These are phyloP conservation scores for Talaromyces funiculosus DNA, from an alignment of 2,329 filamentous ascomycete genomes.

Conservation along the genomic window DNA sequence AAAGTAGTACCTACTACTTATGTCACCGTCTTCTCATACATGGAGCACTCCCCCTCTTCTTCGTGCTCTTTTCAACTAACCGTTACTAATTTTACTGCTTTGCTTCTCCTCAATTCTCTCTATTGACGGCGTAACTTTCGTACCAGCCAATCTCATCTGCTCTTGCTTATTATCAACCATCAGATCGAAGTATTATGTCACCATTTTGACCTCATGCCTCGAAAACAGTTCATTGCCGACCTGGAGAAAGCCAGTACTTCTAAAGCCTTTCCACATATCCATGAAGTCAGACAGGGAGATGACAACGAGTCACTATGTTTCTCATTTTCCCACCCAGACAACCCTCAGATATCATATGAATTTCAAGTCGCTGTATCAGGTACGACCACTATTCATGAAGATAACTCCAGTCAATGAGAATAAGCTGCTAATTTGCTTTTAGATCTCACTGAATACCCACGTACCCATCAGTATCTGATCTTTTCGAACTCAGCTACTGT, in stretches of 20 bases:
- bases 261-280: slow-evolving; percentile 45
- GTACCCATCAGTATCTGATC: slow-evolving; percentile 52
- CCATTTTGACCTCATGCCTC: slow-evolving; percentile 50
- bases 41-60: not conserved
- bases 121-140: not conserved
- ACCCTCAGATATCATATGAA: slow-evolving; percentile 22
- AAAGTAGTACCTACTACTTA: not conserved
- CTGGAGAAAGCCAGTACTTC: slow-evolving; percentile 37
- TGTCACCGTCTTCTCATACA: not conserved
- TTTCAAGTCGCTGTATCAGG: slow-evolving; percentile 38
- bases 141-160: not conserved
- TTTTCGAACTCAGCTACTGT: slow-evolving; percentile 46
- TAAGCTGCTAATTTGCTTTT: slow-evolving; percentile 3
- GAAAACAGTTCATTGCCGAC: slow-evolving; percentile 61
- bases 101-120: not conserved
- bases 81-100: not conserved
- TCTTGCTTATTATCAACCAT: not conserved
- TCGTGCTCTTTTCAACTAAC: not conserved
- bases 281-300: slow-evolving; percentile 54
- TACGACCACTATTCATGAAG: slow-evolving; percentile 17
- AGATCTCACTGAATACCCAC: slow-evolving; percentile 58
- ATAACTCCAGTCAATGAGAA: not conserved
- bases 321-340: slow-evolving; percentile 39
- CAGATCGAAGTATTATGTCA: not conserved
- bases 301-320: slow-evolving; percentile 70